Percentiles rank a stretch among this genome's conserved stretches.
Evolutionary conservation across 2,329 filamentous ascomycete genomes (phyloP).

Genomic region (Beauveria brongniartii): DNA sequence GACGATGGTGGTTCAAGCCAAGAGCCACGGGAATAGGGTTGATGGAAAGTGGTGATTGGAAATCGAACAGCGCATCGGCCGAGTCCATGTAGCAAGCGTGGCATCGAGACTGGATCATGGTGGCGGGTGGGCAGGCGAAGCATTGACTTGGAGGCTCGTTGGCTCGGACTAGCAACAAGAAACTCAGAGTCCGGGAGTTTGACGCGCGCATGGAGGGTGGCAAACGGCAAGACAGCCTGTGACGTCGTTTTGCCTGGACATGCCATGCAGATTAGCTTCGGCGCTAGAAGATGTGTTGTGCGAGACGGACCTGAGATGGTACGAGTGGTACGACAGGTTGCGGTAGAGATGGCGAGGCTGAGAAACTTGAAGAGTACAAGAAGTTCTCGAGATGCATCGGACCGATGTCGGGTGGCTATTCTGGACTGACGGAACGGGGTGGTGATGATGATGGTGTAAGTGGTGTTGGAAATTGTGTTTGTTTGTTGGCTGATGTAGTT

Average conservation of each 20-base stretch:
- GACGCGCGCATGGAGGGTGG: not conserved
- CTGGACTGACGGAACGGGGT: not conserved
- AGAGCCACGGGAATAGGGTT: not conserved
- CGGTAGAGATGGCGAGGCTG: not conserved
- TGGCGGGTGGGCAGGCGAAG: not conserved
- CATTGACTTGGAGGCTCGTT: not conserved
- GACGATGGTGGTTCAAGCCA: not conserved
- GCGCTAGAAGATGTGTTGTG: slow-evolving; percentile 1
- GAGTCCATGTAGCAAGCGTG: not conserved
- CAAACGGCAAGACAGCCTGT: not conserved
- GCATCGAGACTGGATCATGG: not conserved
- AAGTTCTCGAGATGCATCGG: not conserved
- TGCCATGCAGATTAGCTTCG: slow-evolving; percentile 8
- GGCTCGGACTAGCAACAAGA: not conserved
- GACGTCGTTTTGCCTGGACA: slow-evolving; percentile 5
- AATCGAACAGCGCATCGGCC: not conserved
- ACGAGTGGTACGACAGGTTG: not conserved
- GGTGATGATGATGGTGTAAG: not conserved
- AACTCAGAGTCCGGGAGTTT: not conserved
- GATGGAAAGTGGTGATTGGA: not conserved
- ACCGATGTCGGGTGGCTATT: not conserved
- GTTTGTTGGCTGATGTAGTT: too few relatives aligned
- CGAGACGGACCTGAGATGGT: not conserved
- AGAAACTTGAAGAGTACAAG: not conserved
- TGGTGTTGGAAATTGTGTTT: too few relatives aligned